These are phyloP conservation scores for Forsythia suspensa DNA, from an alignment of 257 asterid species.

Conservation along the genomic window DNA sequence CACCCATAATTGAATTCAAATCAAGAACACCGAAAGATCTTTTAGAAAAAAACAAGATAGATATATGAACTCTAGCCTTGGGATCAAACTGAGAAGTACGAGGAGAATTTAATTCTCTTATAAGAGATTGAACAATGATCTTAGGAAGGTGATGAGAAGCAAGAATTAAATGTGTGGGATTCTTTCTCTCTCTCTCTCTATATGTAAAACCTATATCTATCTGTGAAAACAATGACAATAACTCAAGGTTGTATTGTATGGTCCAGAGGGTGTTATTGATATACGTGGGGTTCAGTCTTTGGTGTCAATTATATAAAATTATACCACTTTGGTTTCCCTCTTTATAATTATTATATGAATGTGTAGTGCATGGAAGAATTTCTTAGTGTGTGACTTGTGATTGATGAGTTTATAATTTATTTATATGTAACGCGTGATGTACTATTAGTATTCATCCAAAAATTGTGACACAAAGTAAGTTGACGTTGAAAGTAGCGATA, in stretches of 20 bases:
- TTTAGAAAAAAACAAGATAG: neutral
- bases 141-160: neutral
- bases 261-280: neutral
- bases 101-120: neutral
- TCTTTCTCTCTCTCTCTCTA: neutral
- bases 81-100: neutral
- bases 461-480: too few relatives aligned
- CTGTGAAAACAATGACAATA: neutral
- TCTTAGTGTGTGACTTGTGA: too few relatives aligned
- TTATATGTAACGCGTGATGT: too few relatives aligned
- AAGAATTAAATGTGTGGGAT: neutral
- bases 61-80: neutral
- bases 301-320: neutral
- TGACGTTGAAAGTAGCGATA: too few relatives aligned
- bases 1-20: constrained; percentile 31
- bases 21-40: neutral
- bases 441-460: too few relatives aligned
- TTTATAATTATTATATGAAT: neutral
- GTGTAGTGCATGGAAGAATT: too few relatives aligned
- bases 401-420: too few relatives aligned
- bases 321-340: neutral
- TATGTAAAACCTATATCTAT: neutral
- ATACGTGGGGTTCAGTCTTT: neutral
- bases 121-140: neutral
- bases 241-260: neutral